A percentile compares a stretch with the other conserved stretches of the same genome.
These are phyloP conservation scores for Chlorella variabilis DNA, from an alignment of 163 green algal genomes.

Conservation along the genomic window DNA sequence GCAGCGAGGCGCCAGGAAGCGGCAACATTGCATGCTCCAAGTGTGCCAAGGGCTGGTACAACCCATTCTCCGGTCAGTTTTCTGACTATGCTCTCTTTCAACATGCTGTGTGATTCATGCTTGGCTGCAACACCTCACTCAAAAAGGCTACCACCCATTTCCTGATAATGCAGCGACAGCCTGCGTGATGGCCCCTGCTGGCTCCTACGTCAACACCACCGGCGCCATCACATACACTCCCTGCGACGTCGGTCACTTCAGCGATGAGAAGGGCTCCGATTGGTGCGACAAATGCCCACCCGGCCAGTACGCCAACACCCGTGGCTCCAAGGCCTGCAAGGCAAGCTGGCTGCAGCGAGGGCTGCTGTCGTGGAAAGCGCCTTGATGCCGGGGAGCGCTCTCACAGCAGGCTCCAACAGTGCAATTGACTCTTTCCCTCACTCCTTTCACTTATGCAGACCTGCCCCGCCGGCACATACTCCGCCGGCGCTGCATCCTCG, in stretches of 20 bases:
- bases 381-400: too few relatives aligned
- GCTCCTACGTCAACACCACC: slow-evolving; percentile 21
- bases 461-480: slow-evolving; percentile 21
- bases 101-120: neutral
- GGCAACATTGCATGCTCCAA: slow-evolving; percentile 9
- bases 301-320: slow-evolving; percentile 17
- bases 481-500: neutral
- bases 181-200: neutral
- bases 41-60: slow-evolving; percentile 10
- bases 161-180: too few relatives aligned
- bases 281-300: neutral
- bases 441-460: neutral
- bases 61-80: neutral
- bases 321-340: slow-evolving; percentile 16
- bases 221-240: neutral
- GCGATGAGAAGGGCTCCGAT: neutral
- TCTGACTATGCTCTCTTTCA: neutral
- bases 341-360: too few relatives aligned
- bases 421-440: too few relatives aligned
- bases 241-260: neutral
- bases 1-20: neutral
- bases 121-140: too few relatives aligned
- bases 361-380: too few relatives aligned
- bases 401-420: too few relatives aligned
- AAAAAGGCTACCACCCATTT: too few relatives aligned